Base-by-base conservation (phyloP, 768 basidiomycete genomes). In the Ramaria sp. region DNA sequence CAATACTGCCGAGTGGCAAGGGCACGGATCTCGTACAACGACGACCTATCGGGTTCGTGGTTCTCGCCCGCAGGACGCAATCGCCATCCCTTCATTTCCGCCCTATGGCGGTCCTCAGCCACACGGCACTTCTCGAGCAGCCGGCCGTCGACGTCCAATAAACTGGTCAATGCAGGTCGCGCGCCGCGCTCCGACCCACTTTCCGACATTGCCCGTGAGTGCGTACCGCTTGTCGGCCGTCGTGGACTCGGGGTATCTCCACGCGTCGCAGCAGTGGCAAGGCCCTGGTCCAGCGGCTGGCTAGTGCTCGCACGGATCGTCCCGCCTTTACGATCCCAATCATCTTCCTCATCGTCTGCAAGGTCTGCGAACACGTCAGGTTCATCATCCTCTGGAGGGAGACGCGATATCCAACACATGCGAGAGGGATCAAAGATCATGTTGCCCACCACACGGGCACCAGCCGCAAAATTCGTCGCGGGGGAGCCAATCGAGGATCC, bases 361-460 rank as follows among this genome's bases (percentile, higher is more conserved):
- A 93, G 78, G 60, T 89, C 86, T 44, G 88, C 90, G 66, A 96
- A 95, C n/a, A 93, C 87, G 64, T 97, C 93, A 6, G 89, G 88
- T 64, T 97, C 93, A 38, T 94, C 90, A 63, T 95, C 89, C 55
- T 92, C 92, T 20, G 86, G 83, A 5, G 83, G 76, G 38, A 90
- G 67, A 56, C 82, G 82, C 54, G 89, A 88, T 69, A 98, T 78
- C 92, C 92, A 97, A 64, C 91, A 89, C 93, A 97, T 97, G 24
- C 82, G 82, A 41, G 79, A 64, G 1, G 96, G 94, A 70, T 99
- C 94, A 63, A 99, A 98, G 36, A 91, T 81, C 95, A 99, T 99
- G 73, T 93, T 91, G 43, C 96, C 96, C 18, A 97, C 95, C 66
- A 92, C 83, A 56, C 90, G 81, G 36, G 90, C 85, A 48, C 88